Conservation (phyloP, 1,139 yeast genomes). For the Yamadazyma oceani region DNA sequence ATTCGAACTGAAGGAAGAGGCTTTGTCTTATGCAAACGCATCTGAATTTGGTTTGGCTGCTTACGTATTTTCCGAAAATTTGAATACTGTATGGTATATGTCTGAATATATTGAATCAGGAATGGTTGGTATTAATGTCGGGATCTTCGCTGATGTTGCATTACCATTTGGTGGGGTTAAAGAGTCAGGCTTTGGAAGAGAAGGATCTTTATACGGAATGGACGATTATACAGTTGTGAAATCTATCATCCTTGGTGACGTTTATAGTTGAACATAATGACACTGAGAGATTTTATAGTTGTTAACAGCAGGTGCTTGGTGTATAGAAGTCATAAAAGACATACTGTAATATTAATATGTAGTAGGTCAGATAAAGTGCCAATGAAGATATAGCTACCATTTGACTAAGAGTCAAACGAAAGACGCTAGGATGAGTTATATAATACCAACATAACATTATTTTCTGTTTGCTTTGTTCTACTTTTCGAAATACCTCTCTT, state of each 20-base stretch:
- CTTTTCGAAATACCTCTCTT: too few relatives aligned
- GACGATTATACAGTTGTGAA: conserved; percentile 46
- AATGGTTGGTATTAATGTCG: conserved; percentile 49
- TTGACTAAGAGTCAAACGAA: too few relatives aligned
- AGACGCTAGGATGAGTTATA: too few relatives aligned
- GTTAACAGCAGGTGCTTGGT: not conserved
- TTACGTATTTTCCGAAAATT: conserved; percentile 40
- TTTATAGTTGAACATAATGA: conserved; percentile 23
- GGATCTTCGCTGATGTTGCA: conserved; percentile 47
- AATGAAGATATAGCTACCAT: too few relatives aligned
- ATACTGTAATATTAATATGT: too few relatives aligned
- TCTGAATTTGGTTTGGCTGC: conserved; percentile 48
- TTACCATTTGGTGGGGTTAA: conserved; percentile 52
- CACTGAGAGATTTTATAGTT: not conserved
- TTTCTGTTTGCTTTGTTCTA: too few relatives aligned
- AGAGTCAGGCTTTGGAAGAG: conserved; percentile 51
- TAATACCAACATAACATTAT: too few relatives aligned
- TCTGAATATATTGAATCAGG: conserved; percentile 45
- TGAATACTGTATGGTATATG: conserved; percentile 57
- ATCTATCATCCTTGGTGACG: conserved; percentile 40
- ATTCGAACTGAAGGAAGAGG: conserved; percentile 42
- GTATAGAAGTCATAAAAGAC: too few relatives aligned
- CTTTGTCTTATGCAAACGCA: conserved; percentile 36
- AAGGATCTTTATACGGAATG: conserved; percentile 48
- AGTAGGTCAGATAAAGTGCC: too few relatives aligned